Evolutionary conservation across 495 filamentous ascomycete species (phyloP), one percentile per base, ranked within the genome.

Genomic region (Diplogelasinospora grovesii): DNA sequence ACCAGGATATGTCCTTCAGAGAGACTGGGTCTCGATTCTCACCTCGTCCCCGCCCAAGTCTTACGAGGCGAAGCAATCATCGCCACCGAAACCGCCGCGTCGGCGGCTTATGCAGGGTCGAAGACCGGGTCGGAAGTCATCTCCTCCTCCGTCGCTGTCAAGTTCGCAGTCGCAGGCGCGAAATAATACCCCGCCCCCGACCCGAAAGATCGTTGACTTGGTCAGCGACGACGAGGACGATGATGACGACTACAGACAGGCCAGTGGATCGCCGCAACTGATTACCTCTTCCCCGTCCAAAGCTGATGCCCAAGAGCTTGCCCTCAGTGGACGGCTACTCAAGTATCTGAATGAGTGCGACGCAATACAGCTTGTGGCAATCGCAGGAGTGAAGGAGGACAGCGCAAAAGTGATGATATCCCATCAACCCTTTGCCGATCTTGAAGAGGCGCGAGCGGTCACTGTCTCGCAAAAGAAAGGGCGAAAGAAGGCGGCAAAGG

Each of bases 331-430:
- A 33, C 50, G 63, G 26, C 77, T 95, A 1, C 64, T 97, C 13
- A 70, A 77, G 0, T 94, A 86, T 56, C 78, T 98, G 62, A 97
- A 98, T 54, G 80, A 70, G 1, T 92, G 86, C 61, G 71, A 75
- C 3, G 62, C 69, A 11, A 69, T 79, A 19, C 81, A 86, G 32
- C 72, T 98, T 13, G 75, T 79, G 2, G 88, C 93, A 52, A 81
- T 94, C 29, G 81, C 86, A 9, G 74, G 73, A 31, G 75, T 82
- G 14, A 80, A 81, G 2, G 77, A 83, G 41, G 77, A 78, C 9
- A 67, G 74, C 37, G 83, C 86, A 0, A 63, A 77, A 20, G 32
- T 74, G 8, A 75, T 98, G 43, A 57, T 90, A 1, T 65, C 74
- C 1, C 64, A 81, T 27, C 78, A 82, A 24, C 87, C 89, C 0